Evolutionary conservation across 2,329 filamentous ascomycete species (phyloP).

Genomic region (Nemania diffusa): DNA sequence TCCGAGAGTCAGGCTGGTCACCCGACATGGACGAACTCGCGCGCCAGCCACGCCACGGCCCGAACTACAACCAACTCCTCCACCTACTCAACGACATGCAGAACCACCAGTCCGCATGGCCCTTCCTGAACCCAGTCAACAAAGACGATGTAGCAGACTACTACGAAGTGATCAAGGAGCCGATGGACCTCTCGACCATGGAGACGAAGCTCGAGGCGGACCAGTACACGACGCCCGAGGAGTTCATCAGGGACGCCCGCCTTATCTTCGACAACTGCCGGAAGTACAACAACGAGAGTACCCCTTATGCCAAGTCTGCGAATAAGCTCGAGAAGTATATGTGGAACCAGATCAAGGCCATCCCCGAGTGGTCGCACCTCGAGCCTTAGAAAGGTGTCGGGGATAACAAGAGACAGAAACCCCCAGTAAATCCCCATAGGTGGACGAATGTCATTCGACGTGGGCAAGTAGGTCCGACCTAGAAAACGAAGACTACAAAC

Average conservation of each 20-base stretch:
- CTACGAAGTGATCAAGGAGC: constrained; percentile 97
- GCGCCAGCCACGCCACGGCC: constrained; percentile 92
- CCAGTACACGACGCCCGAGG: constrained; percentile 88
- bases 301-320: constrained; percentile 93
- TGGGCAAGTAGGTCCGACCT: not conserved
- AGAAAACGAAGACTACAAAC: too few relatives aligned
- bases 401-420: constrained; percentile 2
- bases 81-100: constrained; percentile 95
- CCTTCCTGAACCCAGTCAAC: constrained; percentile 93
- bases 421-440: not conserved
- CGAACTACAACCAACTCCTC: constrained; percentile 93
- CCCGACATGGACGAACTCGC: constrained; percentile 98
- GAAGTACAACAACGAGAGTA: constrained; percentile 95
- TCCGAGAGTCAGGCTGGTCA: constrained; percentile 93
- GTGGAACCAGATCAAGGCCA: constrained; percentile 91
- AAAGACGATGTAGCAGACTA: constrained; percentile 98
- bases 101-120: constrained; percentile 93
- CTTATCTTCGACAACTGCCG: constrained; percentile 95
- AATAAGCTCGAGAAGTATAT: constrained; percentile 94
- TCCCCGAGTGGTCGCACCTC: constrained; percentile 88
- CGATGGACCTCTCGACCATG: constrained; percentile 97
- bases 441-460: not conserved
- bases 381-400: constrained; percentile 53
- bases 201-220: constrained; percentile 94
- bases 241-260: constrained; percentile 88